Base-by-base conservation (phyloP, 108 stramenopile genomes). In the Nitzschia inconspicua region DNA sequence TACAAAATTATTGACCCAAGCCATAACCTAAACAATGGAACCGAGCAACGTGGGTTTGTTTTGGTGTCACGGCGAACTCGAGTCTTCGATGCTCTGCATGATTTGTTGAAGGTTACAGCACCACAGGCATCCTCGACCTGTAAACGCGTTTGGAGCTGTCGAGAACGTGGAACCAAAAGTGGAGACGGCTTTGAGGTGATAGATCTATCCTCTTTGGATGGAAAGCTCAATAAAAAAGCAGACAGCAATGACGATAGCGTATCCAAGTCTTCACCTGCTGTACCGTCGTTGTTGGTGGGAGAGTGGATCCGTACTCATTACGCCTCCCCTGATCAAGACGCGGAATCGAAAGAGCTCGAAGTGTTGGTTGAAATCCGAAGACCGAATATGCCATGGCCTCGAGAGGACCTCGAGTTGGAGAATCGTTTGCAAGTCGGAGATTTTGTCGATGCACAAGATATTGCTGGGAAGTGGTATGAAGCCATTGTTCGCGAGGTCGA, bases 381-480 rank as follows among this genome's bases (percentile, higher is more conserved):
- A 11, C 67, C 78, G 30, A 73, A 70, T 29, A 37, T 70, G 22
- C 23, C 28, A 11, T 90, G 88, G 88, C 56, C 61, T 9, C 72
- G 85, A 39, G 72, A 77, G 42, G 37, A 71, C 5, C 52, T 85
- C 25, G 80, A 84, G 44, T 60, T 90, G 23, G 67, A 65, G 47
- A 77, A 90, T 68, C 85, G 88, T 66, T 41, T 77, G 27, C 60
- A 77, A 70, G 79, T 80, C 24, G 89, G 89, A 48, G 89, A 90
- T 53, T 86, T 79, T 76, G 77, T 83, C 0, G 89, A 90, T 73
- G 89, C 85, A 16, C 89, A 90, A 65, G 89, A 90, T 41, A 59
- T 68, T 28, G 64, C 85, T 2, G 66, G 85, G 9, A 84, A 84
- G 55, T 90, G 89, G 89, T 90, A 85, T 54, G 89, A 90, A 60